These are phyloP conservation scores for Aspergillus pseudoglaucus DNA, from an alignment of 2,329 filamentous ascomycete species.

Conservation along the genomic window DNA sequence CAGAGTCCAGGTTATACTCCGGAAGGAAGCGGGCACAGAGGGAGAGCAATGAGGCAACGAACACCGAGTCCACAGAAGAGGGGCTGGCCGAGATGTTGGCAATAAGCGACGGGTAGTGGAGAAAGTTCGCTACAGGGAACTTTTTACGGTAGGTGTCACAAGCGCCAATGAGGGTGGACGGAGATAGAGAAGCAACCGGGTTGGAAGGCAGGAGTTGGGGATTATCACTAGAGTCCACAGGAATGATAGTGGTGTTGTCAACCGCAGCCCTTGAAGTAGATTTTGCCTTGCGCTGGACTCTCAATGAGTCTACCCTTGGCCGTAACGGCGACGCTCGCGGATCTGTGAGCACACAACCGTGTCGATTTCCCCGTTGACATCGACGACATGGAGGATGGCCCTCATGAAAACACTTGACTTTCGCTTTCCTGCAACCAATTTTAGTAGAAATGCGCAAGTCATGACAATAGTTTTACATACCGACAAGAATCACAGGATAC, in stretches of 20 bases:
- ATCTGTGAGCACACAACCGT: conserved; percentile 24
- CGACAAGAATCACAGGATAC: conserved; percentile 32
- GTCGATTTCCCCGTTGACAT: conserved; percentile 20
- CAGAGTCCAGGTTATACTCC: conserved; percentile 16
- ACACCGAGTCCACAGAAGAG: conserved; percentile 27
- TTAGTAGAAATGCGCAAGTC: background rate
- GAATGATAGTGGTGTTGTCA: background rate
- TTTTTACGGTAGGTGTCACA: conserved; percentile 32
- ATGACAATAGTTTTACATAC: conserved; percentile 8
- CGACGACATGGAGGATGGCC: conserved; percentile 29
- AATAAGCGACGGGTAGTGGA: conserved; percentile 32
- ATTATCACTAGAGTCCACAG: background rate
- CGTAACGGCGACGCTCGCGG: conserved; percentile 15
- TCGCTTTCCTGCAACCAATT: conserved; percentile 21
- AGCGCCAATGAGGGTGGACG: conserved; percentile 26
- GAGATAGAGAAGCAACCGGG: conserved; percentile 17
- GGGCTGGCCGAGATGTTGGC: conserved; percentile 25
- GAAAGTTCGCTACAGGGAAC: conserved; percentile 31
- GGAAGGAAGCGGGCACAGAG: conserved; percentile 29
- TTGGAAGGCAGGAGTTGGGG: conserved; percentile 5
- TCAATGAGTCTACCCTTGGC: background rate
- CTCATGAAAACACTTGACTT: conserved; percentile 32
- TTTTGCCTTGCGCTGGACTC: background rate
- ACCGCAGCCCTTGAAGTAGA: background rate
- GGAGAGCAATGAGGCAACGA: conserved; percentile 28